A percentile compares a stretch with the other conserved stretches of the same genome.
phyloP scores from a whole-genome alignment of 768 basidiomycete genomes.

The Auricularia sp. region DNA sequence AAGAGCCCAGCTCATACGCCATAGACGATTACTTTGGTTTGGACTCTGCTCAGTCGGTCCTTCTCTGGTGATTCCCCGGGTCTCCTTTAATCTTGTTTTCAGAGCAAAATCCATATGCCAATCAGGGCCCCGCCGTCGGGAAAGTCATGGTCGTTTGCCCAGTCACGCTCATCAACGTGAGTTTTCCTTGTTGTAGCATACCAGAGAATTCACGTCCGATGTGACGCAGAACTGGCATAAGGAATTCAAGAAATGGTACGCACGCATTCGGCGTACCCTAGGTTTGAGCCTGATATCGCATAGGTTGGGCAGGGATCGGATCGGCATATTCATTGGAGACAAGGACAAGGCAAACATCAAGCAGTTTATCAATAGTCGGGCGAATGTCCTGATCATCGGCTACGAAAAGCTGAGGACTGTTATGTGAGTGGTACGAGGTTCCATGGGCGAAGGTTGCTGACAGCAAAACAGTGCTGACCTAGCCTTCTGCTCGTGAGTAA shows the following conservation, averaged over 20 bases:
- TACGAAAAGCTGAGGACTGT: slow-evolving; percentile 84
- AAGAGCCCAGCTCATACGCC: slow-evolving; percentile 4
- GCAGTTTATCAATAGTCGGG: slow-evolving; percentile 68
- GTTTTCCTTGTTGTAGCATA: slow-evolving; percentile 11
- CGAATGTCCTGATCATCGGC: slow-evolving; percentile 86
- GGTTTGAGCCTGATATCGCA: neutral
- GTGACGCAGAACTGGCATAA: slow-evolving; percentile 80
- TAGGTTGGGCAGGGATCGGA: slow-evolving; percentile 46
- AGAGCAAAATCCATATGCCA: slow-evolving; percentile 81
- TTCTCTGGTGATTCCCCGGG: neutral
- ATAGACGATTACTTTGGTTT: slow-evolving; percentile 84
- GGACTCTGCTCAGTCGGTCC: slow-evolving; percentile 78
- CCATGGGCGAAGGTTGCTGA: neutral
- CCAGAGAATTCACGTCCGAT: neutral
- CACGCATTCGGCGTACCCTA: slow-evolving; percentile 10
- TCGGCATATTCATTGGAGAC: slow-evolving; percentile 52
- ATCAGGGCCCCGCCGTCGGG: slow-evolving; percentile 44
- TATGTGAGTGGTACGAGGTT: slow-evolving; percentile 40
- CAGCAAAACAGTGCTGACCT: slow-evolving; percentile 38
- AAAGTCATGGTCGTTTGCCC: slow-evolving; percentile 93
- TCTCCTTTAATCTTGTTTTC: neutral
- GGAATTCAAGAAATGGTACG: slow-evolving; percentile 92
- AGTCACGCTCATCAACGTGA: slow-evolving; percentile 75
- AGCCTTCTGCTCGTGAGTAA: slow-evolving; percentile 51
- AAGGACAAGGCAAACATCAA: slow-evolving; percentile 48